phyloP scores from a whole-genome alignment of 768 basidiomycete genomes.

The Kwoniella sp. region DNA sequence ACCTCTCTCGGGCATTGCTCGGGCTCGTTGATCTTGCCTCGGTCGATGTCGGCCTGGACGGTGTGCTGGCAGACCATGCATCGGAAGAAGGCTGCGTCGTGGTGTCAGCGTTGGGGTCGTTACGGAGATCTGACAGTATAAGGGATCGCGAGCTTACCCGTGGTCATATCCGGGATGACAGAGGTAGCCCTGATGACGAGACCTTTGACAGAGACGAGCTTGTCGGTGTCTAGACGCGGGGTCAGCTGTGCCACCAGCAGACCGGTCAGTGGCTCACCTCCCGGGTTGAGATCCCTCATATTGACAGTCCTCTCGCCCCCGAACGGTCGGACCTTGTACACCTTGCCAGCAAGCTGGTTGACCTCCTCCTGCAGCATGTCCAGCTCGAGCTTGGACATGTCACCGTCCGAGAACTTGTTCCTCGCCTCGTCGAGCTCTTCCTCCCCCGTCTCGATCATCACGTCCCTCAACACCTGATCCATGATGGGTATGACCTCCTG shows the following conservation, averaged over 20 bases:
- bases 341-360: slow-evolving; percentile 75
- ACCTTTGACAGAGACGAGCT: slow-evolving; percentile 91
- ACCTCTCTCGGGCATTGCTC: slow-evolving; percentile 86
- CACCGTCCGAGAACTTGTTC: slow-evolving; percentile 52
- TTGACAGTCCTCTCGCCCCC: slow-evolving; percentile 67
- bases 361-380: slow-evolving; percentile 87
- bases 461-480: slow-evolving; percentile 92
- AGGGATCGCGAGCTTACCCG: slow-evolving; percentile 44
- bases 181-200: slow-evolving; percentile 95
- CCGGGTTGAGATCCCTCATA: slow-evolving; percentile 93
- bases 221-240: slow-evolving; percentile 79
- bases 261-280: slow-evolving; percentile 56
- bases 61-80: slow-evolving; percentile 94
- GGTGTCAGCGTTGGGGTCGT: neutral
- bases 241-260: slow-evolving; percentile 1
- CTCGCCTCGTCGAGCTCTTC: slow-evolving; percentile 55
- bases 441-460: slow-evolving; percentile 82
- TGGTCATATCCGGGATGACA: slow-evolving; percentile 98
- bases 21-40: slow-evolving; percentile 96
- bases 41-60: slow-evolving; percentile 93
- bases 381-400: slow-evolving; percentile 67
- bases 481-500: slow-evolving; percentile 96
- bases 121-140: neutral
- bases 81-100: slow-evolving; percentile 78
- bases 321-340: slow-evolving; percentile 92